Evolutionary conservation across 2,329 filamentous ascomycete species (phyloP).

Genomic region (Colletotrichum australisinense): DNA sequence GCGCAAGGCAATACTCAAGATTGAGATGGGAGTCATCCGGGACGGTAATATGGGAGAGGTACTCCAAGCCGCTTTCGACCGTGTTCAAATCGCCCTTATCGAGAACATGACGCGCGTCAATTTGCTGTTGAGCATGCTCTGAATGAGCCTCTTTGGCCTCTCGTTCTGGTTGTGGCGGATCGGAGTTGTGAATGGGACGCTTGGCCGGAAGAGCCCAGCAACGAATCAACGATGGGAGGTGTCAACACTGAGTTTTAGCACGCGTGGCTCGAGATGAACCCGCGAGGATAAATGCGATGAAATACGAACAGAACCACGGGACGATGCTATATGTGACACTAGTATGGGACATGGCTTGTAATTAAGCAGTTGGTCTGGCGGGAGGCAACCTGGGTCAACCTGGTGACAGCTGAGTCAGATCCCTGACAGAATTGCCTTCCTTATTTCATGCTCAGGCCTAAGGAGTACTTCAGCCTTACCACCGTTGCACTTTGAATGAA

Average conservation of each 20-base stretch:
- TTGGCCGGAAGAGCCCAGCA: neutral
- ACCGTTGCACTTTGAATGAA: neutral
- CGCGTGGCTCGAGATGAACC: neutral
- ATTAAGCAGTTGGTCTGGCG: neutral
- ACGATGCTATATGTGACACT: neutral
- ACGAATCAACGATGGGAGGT: neutral
- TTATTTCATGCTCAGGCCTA: neutral
- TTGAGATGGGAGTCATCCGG: neutral
- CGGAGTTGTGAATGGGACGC: neutral
- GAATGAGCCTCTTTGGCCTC: neutral
- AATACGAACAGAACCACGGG: neutral
- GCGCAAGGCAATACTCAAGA: neutral
- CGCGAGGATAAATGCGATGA: neutral
- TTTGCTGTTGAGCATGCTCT: neutral
- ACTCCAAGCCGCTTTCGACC: neutral
- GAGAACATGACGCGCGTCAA: neutral
- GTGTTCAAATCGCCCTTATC: neutral
- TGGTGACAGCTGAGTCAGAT: neutral
- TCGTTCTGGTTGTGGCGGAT: neutral
- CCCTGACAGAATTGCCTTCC: neutral
- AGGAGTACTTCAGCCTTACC: neutral
- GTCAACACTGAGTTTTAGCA: neutral
- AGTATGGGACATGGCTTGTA: neutral
- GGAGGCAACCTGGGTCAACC: neutral
- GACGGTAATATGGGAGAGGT: neutral